These are phyloP conservation scores for Clitopilus hobsonii DNA, from an alignment of 768 basidiomycete genomes.

Conservation along the genomic window DNA sequence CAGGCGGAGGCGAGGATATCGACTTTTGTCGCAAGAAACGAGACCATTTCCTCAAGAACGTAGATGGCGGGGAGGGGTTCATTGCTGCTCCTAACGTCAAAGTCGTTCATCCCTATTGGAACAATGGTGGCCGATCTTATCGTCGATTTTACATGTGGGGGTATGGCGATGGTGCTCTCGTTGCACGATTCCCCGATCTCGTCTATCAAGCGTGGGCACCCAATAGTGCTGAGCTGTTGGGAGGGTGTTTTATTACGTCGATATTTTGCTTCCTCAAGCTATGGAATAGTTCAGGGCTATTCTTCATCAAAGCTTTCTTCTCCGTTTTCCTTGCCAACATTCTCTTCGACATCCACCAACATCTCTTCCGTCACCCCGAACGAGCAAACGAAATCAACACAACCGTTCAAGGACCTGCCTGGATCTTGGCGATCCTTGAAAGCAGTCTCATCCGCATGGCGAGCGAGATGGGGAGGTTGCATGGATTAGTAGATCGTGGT, in stretches of 20 bases:
- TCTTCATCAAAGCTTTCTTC: background rate
- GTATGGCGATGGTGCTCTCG: slow-evolving; percentile 49
- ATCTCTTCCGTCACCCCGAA: background rate
- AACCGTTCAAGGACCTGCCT: slow-evolving; percentile 16
- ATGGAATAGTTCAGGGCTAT: background rate
- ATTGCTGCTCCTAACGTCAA: slow-evolving; percentile 39
- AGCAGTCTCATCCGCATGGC: slow-evolving; percentile 47
- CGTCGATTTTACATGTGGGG: slow-evolving; percentile 57
- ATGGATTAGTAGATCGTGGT: slow-evolving; percentile 39
- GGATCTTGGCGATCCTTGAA: slow-evolving; percentile 41
- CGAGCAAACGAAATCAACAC: background rate
- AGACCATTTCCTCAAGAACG: slow-evolving; percentile 21
- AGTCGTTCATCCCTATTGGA: slow-evolving; percentile 61
- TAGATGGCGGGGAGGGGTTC: slow-evolving; percentile 35
- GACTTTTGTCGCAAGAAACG: slow-evolving; percentile 52
- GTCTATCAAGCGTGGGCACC: slow-evolving; percentile 23
- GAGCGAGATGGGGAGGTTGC: slow-evolving; percentile 42
- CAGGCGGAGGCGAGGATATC: slow-evolving; percentile 62
- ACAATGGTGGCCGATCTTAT: slow-evolving; percentile 38
- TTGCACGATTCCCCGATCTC: slow-evolving; percentile 41
- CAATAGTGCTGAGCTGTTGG: background rate
- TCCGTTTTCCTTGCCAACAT: background rate
- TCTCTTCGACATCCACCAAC: background rate
- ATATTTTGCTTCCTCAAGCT: background rate
- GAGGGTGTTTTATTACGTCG: background rate